phyloP scores from a whole-genome alignment of 257 asterid species.

The Solanum tarijense region DNA sequence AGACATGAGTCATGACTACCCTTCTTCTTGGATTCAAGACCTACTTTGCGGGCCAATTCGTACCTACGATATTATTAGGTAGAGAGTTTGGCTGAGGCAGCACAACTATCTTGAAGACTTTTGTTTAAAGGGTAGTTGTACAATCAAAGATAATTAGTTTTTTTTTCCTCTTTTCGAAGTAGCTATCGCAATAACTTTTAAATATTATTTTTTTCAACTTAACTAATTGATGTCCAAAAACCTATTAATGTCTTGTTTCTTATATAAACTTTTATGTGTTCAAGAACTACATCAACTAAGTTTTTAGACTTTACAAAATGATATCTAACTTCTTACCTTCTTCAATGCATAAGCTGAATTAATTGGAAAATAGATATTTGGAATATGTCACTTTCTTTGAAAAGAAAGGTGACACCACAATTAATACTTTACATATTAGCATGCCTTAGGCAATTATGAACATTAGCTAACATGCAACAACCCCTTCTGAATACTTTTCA shows the following conservation, averaged over 20 bases:
- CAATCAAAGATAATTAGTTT: neutral
- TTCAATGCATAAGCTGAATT: neutral
- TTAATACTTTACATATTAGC: neutral
- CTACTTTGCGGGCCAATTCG: neutral
- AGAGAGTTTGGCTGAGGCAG: neutral
- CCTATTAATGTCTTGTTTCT: neutral
- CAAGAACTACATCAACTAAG: neutral
- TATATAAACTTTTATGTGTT: neutral
- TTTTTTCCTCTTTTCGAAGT: neutral
- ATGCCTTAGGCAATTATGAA: neutral
- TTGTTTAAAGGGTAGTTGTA: no score
- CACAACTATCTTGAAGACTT: neutral
- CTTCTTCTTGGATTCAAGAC: neutral
- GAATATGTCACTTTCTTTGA: neutral
- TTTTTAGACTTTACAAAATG: neutral
- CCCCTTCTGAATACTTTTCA: neutral
- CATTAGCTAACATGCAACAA: neutral
- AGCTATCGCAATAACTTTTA: neutral
- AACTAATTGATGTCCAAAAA: neutral
- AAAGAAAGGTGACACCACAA: neutral
- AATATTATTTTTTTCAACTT: neutral
- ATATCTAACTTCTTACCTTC: neutral
- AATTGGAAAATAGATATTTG: neutral
- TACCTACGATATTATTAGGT: neutral
- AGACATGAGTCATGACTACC: neutral